phyloP scores from a whole-genome alignment of 108 stramenopile genomes.

The Nannochloropsis gaditana region DNA sequence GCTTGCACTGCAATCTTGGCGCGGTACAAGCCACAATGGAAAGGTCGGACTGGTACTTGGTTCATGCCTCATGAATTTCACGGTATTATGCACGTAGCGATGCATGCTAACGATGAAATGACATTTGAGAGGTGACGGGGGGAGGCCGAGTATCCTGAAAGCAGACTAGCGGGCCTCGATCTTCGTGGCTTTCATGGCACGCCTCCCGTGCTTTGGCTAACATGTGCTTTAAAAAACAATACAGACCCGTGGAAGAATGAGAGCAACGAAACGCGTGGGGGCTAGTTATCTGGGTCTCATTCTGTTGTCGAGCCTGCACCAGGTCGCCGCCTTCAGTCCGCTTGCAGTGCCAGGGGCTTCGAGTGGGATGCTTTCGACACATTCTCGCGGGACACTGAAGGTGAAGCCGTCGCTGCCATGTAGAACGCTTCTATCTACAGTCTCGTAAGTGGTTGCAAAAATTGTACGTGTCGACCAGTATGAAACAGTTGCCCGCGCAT shows the following conservation, averaged over 20 bases:
- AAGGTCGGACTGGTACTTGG: too few species aligned
- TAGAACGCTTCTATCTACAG: not conserved
- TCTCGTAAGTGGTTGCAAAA: not conserved
- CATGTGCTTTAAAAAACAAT: not conserved
- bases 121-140: too few species aligned
- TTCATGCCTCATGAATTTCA: too few species aligned
- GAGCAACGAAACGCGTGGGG: not conserved
- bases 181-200: too few species aligned
- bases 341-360: not conserved
- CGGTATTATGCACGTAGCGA: too few species aligned
- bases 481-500: too few species aligned
- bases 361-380: not conserved
- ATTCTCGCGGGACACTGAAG: not conserved
- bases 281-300: not conserved
- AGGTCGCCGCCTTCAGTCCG: not conserved
- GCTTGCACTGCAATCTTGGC: too few species aligned
- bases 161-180: too few species aligned
- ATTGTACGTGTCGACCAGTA: too few species aligned
- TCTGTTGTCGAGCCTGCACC: not conserved
- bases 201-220: not conserved
- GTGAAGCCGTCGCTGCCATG: slow-evolving; percentile 7
- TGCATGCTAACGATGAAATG: too few species aligned
- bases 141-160: too few species aligned
- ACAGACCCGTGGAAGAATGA: not conserved
- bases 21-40: too few species aligned